These are phyloP conservation scores for Filosporella fistucella DNA, from an alignment of 495 filamentous ascomycete genomes.

Conservation along the genomic window DNA sequence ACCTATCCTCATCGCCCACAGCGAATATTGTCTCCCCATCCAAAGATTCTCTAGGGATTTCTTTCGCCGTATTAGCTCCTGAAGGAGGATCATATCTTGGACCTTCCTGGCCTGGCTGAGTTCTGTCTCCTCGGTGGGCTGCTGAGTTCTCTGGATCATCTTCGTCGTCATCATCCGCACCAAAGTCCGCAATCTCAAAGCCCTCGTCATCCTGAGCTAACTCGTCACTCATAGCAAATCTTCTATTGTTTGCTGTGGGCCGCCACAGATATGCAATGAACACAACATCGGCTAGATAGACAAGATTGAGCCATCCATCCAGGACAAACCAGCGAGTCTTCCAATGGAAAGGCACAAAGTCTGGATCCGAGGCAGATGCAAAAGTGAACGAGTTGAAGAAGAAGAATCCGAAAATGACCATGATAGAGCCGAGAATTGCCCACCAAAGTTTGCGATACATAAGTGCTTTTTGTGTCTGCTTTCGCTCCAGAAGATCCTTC, in stretches of 20 bases:
- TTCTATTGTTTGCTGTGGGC: conserved; percentile 91
- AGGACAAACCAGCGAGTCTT: conserved; percentile 95
- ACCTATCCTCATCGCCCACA: conserved; percentile 78
- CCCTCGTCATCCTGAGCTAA: conserved; percentile 94
- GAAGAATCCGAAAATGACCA: conserved; percentile 97
- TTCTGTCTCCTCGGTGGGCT: conserved; percentile 39
- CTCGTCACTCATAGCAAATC: conserved; percentile 99
- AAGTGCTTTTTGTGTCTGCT: conserved; percentile 78
- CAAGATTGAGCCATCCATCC: conserved; percentile 95
- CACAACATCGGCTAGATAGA: conserved; percentile 87
- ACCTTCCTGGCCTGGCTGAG: conserved; percentile 31
- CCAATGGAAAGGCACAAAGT: conserved; percentile 95
- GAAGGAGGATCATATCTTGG: conserved; percentile 26
- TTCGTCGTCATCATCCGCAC: conserved; percentile 69
- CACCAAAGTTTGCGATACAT: conserved; percentile 99
- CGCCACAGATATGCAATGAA: conserved; percentile 98
- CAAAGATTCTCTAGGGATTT: conserved; percentile 57
- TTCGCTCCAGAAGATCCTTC: conserved; percentile 90
- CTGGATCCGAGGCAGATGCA: conserved; percentile 71
- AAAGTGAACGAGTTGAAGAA: conserved; percentile 92
- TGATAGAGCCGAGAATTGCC: conserved; percentile 86
- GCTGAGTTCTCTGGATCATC: conserved; percentile 63
- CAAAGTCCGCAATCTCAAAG: conserved; percentile 93
- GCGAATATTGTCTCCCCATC: conserved; percentile 95
- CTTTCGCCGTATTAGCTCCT: conserved; percentile 6